phyloP scores from a whole-genome alignment of 2,329 filamentous ascomycete species.

The Fusarium sp. region DNA sequence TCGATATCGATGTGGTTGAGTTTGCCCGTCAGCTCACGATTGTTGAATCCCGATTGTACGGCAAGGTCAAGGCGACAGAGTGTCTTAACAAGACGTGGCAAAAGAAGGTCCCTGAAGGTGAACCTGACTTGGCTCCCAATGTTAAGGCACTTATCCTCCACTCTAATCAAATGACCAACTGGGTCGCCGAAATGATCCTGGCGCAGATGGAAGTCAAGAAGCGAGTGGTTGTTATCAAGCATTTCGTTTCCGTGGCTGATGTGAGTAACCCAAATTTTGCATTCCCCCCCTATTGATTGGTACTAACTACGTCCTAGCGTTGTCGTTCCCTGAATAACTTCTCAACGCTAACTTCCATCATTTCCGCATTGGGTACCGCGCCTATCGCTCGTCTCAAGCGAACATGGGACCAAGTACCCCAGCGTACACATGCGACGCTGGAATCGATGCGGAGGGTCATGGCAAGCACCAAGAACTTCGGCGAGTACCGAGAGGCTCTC shows the following conservation, averaged over 20 bases:
- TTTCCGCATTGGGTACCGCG: conserved; percentile 93
- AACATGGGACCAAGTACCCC: conserved; percentile 94
- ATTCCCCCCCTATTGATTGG: neutral
- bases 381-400: conserved; percentile 93
- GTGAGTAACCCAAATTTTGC: conserved; percentile 66
- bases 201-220: conserved; percentile 96
- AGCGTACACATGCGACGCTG: conserved; percentile 81
- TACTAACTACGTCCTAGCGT: conserved; percentile 71
- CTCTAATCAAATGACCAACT: conserved; percentile 98
- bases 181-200: conserved; percentile 99
- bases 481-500: conserved; percentile 92
- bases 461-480: conserved; percentile 98
- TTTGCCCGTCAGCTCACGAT: conserved; percentile 98
- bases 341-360: conserved; percentile 96
- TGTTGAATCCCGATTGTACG: conserved; percentile 93
- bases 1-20: conserved; percentile 95
- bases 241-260: conserved; percentile 96
- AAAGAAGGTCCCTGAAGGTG: conserved; percentile 87
- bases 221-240: conserved; percentile 96
- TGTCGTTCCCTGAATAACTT: conserved; percentile 95
- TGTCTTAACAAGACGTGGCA: conserved; percentile 99
- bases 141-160: conserved; percentile 97
- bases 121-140: conserved; percentile 89
- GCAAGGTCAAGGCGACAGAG: conserved; percentile 95
- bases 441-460: conserved; percentile 95